phyloP scores from a whole-genome alignment of 2,329 filamentous ascomycete genomes.

The Calonectria naviculata region DNA sequence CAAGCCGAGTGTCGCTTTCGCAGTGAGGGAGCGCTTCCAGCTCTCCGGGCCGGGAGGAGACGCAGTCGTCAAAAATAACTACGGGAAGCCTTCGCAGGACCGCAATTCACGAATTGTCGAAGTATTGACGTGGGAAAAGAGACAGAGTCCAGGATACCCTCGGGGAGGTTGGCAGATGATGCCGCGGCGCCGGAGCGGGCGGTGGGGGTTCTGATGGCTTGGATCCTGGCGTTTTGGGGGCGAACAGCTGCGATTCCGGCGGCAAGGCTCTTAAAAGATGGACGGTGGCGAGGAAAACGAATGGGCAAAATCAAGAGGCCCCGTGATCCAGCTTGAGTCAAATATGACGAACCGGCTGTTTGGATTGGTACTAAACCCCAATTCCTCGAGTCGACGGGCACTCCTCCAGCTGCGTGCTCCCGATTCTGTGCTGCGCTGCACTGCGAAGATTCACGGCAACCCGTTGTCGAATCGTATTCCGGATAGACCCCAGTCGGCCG shows the following conservation, averaged over 20 bases:
- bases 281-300: slow-evolving; percentile 1
- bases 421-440: neutral
- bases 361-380: slow-evolving; percentile 9
- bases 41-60: slow-evolving; percentile 28
- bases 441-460: neutral
- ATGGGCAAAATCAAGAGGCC: neutral
- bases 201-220: slow-evolving; percentile 28
- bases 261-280: neutral
- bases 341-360: neutral
- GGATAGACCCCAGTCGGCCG: neutral
- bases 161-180: slow-evolving; percentile 27
- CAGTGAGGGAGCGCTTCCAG: slow-evolving; percentile 22
- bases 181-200: slow-evolving; percentile 28
- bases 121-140: slow-evolving; percentile 2
- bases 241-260: slow-evolving; percentile 24
- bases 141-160: neutral
- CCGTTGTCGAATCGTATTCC: neutral
- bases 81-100: slow-evolving; percentile 14
- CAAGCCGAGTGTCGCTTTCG: slow-evolving; percentile 19
- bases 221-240: slow-evolving; percentile 30
- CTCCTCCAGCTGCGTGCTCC: neutral
- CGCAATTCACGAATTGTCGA: slow-evolving; percentile 14
- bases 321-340: neutral
- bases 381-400: neutral
- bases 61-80: slow-evolving; percentile 23